Evolutionary conservation across 176 grass and related monocot genomes (phyloP), one percentile per base, ranked within the genome.

Genomic region (Paspalum notatum): DNA sequence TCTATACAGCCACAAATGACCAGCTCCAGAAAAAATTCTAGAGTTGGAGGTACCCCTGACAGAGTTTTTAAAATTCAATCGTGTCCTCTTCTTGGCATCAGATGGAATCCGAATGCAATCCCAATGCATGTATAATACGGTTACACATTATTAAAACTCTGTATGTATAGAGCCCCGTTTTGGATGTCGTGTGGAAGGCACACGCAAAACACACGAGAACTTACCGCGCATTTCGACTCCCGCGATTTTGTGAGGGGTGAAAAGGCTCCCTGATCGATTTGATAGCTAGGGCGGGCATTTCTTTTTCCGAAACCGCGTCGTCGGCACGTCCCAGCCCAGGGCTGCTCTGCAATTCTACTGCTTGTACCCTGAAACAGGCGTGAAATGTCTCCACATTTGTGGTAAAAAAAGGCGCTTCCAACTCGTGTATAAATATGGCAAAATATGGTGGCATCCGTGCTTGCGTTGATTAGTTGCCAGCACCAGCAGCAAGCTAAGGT

Each of bases 351-450:
- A 40, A 7, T 41, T 54, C 39, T 57, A n/a, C 39, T 44, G 12
- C 72, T 45, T 25, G 13, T 61, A 18, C 41, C 41, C 22, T 1
- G 74, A 61, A 76, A 76, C 21, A 32, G 41, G 74, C 56, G 15
- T 76, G 74, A 76, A 62, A 47, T 47, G 74, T 62, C 74, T 62
- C 56, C 41, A 76, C 74, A 62, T 32, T 76, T 62, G 22, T 46
- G 42, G 56, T 76, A 21, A 76, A 46, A 61, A 2, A 3, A 12
- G 18, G 32, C 12, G 6, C 6, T 6, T 22, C 0, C 18, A n/a
- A n/a, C 13, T 8, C 37, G 5, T 20, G 16, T 74, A 74, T 42
- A 74, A 56, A 57, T 43, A 10, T 9, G 17, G 16, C 37, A 52
- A 6, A 52, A 6, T 18, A 2, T 32, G 32, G 32, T 32, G 32